phyloP scores from a whole-genome alignment of 495 filamentous ascomycete species.

The Aspergillus olivimuriae region DNA sequence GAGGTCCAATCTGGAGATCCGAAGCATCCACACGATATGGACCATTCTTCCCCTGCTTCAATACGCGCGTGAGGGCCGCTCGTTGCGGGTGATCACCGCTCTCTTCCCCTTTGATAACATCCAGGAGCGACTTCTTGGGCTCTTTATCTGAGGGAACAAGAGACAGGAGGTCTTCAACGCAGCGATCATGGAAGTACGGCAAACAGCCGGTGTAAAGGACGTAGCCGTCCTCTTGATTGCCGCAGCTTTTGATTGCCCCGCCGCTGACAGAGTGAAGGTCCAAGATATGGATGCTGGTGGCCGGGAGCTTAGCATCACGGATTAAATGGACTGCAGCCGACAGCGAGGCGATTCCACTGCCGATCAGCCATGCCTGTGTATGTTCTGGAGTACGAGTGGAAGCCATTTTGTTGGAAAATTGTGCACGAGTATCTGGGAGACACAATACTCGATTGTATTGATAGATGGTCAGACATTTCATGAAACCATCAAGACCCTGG shows the following conservation, averaged over 20 bases:
- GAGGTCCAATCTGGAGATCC: conserved; percentile 8
- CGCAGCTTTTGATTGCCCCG: conserved; percentile 25
- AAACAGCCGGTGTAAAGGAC: conserved; percentile 20
- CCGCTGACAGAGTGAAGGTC: conserved; percentile 20
- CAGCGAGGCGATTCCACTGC: conserved; percentile 37
- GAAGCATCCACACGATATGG: neutral
- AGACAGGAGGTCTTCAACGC: conserved; percentile 28
- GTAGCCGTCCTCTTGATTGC: conserved; percentile 22
- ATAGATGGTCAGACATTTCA: no score
- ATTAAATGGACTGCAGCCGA: conserved; percentile 33
- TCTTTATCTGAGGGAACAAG: conserved; percentile 16
- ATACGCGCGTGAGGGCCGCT: neutral
- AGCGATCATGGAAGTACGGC: conserved; percentile 29
- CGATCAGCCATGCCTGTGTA: conserved; percentile 34
- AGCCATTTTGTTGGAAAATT: conserved; percentile 1
- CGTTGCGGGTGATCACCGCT: conserved; percentile 1
- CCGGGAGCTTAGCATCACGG: conserved; percentile 29
- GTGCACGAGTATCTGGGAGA: no score
- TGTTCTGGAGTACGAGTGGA: conserved; percentile 18
- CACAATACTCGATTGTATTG: no score
- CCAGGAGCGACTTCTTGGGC: conserved; percentile 8
- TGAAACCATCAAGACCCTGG: no score
- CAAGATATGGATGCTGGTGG: conserved; percentile 29
- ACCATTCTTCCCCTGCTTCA: conserved; percentile 1
- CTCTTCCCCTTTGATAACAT: conserved; percentile 10